Conservation (phyloP, 2,329 filamentous ascomycete genomes). For the Stylonectria norvegica region DNA sequence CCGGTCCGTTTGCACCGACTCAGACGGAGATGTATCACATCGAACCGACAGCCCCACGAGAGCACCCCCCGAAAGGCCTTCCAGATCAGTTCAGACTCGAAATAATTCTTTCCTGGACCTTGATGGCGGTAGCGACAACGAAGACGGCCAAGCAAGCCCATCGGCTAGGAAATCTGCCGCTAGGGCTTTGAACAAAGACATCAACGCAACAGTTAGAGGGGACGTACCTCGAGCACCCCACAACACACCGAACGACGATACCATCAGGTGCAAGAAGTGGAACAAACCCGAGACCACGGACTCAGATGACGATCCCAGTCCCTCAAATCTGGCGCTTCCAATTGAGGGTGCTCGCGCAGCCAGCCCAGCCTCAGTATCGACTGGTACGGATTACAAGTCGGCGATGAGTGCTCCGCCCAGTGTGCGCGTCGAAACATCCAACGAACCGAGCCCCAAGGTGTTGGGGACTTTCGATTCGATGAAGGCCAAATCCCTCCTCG, state of each 20-base stretch:
- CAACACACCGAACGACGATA: constrained; percentile 32
- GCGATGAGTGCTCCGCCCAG: constrained; percentile 41
- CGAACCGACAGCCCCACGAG: constrained; percentile 35
- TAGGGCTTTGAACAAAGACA: constrained; percentile 8
- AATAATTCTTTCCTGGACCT: constrained; percentile 51
- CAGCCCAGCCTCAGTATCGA: constrained; percentile 35
- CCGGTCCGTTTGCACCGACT: constrained; percentile 54
- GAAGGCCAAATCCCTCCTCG: constrained; percentile 46
- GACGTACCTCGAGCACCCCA: too few species aligned
- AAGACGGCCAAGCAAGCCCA: constrained; percentile 31
- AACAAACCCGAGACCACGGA: constrained; percentile 26
- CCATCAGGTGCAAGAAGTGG: constrained; percentile 27
- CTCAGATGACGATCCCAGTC: constrained; percentile 33
- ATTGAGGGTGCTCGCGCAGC: constrained; percentile 38
- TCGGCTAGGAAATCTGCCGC: constrained; percentile 12
- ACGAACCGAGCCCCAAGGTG: constrained; percentile 37
- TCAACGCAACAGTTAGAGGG: constrained; percentile 2
- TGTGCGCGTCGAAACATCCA: constrained; percentile 42
- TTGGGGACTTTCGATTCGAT: constrained; percentile 31
- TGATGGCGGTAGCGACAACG: constrained; percentile 47
- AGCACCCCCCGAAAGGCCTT: constrained; percentile 30
- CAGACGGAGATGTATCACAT: constrained; percentile 26
- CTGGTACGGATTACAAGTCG: constrained; percentile 40
- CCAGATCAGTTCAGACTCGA: constrained; percentile 30
- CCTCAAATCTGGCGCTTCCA: constrained; percentile 39